These are phyloP conservation scores for Crataegus laevigata DNA, from an alignment of 306 rosid genomes.

Conservation along the genomic window DNA sequence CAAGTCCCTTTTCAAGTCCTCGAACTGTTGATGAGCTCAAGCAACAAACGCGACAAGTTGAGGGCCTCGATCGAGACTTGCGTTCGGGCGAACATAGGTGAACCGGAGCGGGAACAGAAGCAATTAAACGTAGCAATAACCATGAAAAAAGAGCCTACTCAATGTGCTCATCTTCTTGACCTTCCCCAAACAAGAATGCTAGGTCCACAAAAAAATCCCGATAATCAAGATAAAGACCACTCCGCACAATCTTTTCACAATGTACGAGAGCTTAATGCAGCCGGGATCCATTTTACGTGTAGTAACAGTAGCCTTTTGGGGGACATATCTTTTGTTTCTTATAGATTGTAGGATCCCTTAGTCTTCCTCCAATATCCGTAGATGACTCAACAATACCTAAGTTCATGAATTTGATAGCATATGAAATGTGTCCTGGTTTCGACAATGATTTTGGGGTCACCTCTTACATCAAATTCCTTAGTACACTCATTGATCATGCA, in stretches of 20 bases:
- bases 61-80: fast-evolving
- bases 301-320: neutral
- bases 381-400: conserved; percentile 4
- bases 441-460: conserved; percentile 11
- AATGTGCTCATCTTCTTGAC: too few species aligned
- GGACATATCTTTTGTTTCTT: conserved; percentile 1
- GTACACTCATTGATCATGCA: conserved; percentile 30
- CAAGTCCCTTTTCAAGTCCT: conserved; percentile 16
- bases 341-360: neutral
- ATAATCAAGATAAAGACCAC: fast-evolving
- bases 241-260: neutral
- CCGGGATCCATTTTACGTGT: neutral
- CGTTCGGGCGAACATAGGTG: neutral
- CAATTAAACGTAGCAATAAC: too few species aligned
- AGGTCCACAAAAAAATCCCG: neutral
- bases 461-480: conserved; percentile 20
- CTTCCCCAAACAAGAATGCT: neutral
- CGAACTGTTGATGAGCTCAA: neutral
- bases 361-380: conserved; percentile 3
- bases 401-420: conserved; percentile 28
- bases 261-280: conserved; percentile 8
- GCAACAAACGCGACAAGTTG: fast-evolving
- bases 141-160: too few species aligned
- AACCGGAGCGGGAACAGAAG: neutral
- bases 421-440: conserved; percentile 36